Evolutionary conservation across 176 grass and related monocot genomes (phyloP).

Genomic region (Olyra latifolia): DNA sequence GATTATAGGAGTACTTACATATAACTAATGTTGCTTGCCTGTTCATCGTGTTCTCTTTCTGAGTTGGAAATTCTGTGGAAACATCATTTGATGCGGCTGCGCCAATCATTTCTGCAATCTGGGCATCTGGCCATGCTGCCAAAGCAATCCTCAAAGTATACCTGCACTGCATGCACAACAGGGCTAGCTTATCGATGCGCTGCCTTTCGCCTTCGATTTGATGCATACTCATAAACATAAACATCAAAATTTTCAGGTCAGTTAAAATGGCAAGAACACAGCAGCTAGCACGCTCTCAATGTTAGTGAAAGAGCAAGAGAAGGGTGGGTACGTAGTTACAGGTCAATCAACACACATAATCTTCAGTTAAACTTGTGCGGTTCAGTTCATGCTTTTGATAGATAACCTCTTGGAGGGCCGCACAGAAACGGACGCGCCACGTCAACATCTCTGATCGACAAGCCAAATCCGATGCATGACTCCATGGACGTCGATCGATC

Average conservation of each 20-base stretch:
- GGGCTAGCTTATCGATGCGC: not conserved
- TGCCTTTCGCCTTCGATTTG: not conserved
- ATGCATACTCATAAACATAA: not conserved
- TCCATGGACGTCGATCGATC: not conserved
- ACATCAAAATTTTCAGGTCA: not conserved
- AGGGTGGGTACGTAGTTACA: not conserved
- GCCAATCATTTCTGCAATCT: slow-evolving; percentile 41
- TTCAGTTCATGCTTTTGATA: not conserved
- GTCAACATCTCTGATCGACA: slow-evolving; percentile 25
- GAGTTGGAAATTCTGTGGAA: slow-evolving; percentile 19
- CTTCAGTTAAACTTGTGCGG: not conserved
- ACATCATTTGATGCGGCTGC: not conserved
- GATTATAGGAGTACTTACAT: not conserved
- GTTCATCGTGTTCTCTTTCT: not conserved
- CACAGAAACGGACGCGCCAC: not conserved
- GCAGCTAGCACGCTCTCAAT: not conserved
- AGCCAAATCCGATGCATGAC: slow-evolving; percentile 2
- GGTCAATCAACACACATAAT: not conserved
- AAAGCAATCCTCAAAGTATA: not conserved
- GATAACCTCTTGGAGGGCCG: not conserved
- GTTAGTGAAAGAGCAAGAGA: not conserved
- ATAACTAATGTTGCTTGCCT: not conserved
- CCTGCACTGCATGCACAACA: not conserved
- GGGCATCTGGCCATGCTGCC: slow-evolving; percentile 29
- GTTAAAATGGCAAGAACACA: too few relatives aligned